Base-by-base conservation (phyloP, 2,329 filamentous ascomycete genomes). In the Rasamsonia emersonii region DNA sequence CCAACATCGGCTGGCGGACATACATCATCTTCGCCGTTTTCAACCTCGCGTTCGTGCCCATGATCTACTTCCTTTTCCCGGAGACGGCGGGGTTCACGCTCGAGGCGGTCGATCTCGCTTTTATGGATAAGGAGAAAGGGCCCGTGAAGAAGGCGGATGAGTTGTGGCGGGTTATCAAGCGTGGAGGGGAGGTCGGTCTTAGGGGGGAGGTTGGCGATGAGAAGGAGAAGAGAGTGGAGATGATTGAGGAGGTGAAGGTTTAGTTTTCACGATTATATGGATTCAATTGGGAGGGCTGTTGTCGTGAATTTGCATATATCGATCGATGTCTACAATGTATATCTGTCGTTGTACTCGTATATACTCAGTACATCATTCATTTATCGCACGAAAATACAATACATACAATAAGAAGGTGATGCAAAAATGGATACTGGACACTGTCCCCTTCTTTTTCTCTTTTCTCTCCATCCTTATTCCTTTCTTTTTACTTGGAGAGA, bases 21-120 rank as follows among this genome's bases (percentile, higher is more conserved):
- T 39, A 33, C 18, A 32, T 34, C 18, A 26, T 29, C 14, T 36
- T 41, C 14, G 20, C 28, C n/a, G 24, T 34, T 13, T 28, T 34
- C 18, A 40, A 40, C 14, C n/a, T 32, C 3, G 17, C 15, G 9
- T 34, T 32, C 20, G 17, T 37, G 10, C 27, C 35, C 3, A 23
- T 37, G 18, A 17, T 51, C 3, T 53, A 48, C 26, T 32, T 28
- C 5, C 25, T 37, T 17, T 34, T 37, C n/a, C 26, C 31, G 2
- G 35, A 37, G 20, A 35, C 32, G 4, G 25, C 18, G 8, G 29
- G 29, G 9, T 36, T 32, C n/a, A 32, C 17, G 10, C 18, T 36
- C 11, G 34, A 32, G 11, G 30, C 20, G 9, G 34, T 32, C 9
- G 34, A 36, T 20, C 25, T 31, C n/a, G 23, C 27, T 9, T 34